Evolutionary conservation across 371 early-diverging fungal genomes (phyloP).

Genomic region (Homolaphlyctis polyrhiza): DNA sequence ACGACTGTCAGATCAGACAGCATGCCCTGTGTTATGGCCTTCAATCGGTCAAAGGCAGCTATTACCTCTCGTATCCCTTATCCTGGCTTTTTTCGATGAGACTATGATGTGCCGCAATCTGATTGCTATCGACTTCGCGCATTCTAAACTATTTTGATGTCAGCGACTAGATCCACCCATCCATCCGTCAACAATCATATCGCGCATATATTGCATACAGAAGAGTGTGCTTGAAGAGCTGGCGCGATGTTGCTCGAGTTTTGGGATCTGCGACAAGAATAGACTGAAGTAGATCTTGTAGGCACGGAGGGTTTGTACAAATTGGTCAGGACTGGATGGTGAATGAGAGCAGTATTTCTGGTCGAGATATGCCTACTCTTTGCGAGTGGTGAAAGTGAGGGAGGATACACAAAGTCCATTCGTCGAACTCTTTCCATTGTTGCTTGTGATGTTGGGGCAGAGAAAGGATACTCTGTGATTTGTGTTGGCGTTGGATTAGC

Average conservation of each 20-base stretch:
- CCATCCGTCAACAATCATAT: neutral
- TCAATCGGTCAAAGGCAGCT: too few species aligned
- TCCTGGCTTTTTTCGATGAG: too few species aligned
- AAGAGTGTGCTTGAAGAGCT: neutral
- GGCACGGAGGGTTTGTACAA: neutral
- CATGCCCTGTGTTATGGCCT: too few species aligned
- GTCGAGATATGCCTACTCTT: neutral
- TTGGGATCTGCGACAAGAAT: neutral
- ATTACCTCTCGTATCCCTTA: too few species aligned
- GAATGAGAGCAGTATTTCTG: neutral
- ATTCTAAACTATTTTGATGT: too few species aligned
- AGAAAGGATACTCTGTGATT: neutral
- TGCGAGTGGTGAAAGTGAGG: neutral
- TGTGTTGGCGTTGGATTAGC: too few species aligned
- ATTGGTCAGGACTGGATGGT: neutral
- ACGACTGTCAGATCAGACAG: too few species aligned
- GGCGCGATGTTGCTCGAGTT: neutral
- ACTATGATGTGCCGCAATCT: too few species aligned
- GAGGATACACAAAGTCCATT: neutral
- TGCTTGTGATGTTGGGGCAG: neutral
- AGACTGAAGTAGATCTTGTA: neutral
- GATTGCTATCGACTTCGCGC: too few species aligned
- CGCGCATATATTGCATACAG: neutral
- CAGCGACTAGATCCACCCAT: too few species aligned
- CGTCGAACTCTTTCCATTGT: neutral